phyloP scores from a whole-genome alignment of 371 early-diverging fungal species.

The Actinomortierella ambigua region DNA sequence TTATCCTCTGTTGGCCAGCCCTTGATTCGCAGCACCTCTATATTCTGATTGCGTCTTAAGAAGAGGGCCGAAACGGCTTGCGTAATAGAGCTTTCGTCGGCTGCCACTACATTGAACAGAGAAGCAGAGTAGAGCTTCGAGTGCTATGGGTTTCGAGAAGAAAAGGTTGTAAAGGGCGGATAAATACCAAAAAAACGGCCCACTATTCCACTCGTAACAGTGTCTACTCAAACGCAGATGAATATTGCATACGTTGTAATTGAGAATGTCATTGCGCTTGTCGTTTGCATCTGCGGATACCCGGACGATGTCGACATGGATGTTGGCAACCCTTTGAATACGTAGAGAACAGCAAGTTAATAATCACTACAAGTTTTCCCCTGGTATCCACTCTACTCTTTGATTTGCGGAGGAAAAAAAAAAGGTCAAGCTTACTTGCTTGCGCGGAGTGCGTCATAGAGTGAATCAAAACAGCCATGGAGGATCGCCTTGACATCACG shows the following conservation, averaged over 20 bases:
- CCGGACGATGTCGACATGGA: conserved; percentile 36
- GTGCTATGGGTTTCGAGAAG: conserved; percentile 9
- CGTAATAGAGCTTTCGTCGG: conserved; percentile 16
- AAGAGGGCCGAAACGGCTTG: conserved; percentile 25
- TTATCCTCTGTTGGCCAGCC: not conserved
- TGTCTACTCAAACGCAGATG: not conserved
- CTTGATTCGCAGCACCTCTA: conserved; percentile 17
- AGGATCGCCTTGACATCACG: conserved; percentile 16
- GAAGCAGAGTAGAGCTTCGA: conserved; percentile 28
- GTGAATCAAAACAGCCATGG: conserved; percentile 2
- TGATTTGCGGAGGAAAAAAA: not conserved
- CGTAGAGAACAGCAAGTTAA: not conserved
- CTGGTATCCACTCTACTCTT: not conserved
- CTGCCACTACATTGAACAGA: conserved; percentile 14
- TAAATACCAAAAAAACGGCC: not conserved
- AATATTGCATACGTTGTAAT: not conserved
- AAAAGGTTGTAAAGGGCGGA: not conserved
- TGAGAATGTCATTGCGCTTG: not conserved
- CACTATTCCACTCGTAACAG: not conserved
- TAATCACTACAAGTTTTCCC: not conserved
- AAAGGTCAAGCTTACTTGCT: conserved; percentile 10
- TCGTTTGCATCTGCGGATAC: conserved; percentile 5
- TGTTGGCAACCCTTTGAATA: conserved; percentile 10
- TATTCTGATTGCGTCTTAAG: conserved; percentile 18
- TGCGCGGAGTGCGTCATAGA: conserved; percentile 14